Base-by-base conservation (phyloP, 306 rosid genomes). In the Vigna angularis region DNA sequence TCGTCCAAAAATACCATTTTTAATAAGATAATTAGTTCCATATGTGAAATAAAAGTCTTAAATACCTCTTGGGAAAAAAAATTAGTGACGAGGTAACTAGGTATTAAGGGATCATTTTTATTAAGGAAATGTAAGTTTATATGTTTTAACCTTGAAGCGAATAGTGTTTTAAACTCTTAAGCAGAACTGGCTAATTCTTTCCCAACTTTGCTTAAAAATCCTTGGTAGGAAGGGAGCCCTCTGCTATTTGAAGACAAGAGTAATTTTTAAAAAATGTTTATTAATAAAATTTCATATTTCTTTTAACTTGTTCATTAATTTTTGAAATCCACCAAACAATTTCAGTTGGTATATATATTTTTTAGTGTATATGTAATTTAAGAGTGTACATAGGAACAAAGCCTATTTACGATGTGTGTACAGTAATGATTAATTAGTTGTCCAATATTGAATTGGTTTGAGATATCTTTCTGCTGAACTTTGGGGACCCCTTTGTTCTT, bases 231-330 rank as follows among this genome's bases (percentile, higher is more conserved):
- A n/a, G 30, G 58, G 32, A 62, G 14, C 71, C 36, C 61, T 52
- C 49, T 66, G 15, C 66, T 66, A 77, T 24, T 38, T 30, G 49
- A 32, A 47, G 58, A 40, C 57, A 48, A 74, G 50, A 42, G 9
- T 58, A 66, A 16, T 45, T 1, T 7, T 22, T 15, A 3, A 26
- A 59, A 12, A 12, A 13, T 2, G 42, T 9, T 1, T 59, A 28
- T 34, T 28, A 13, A 11, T 44, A 26, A 45, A 11, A 11, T 12
- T 45, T 45, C 5, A 3, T 10, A 45, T 12, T 45, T 12, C 16
- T 45, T 12, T 45, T 45, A 11, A 45, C 50, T 45, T 45, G 14
- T 12, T 45, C 50, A 10, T 45, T 12, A 45, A 45, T 45, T 12
- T 45, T 42, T 9, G 3, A 42, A 42, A 42, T 42, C 47, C 9